These are phyloP conservation scores for Cercospora sp. DNA, from an alignment of 2,329 filamentous ascomycete species.

Conservation along the genomic window DNA sequence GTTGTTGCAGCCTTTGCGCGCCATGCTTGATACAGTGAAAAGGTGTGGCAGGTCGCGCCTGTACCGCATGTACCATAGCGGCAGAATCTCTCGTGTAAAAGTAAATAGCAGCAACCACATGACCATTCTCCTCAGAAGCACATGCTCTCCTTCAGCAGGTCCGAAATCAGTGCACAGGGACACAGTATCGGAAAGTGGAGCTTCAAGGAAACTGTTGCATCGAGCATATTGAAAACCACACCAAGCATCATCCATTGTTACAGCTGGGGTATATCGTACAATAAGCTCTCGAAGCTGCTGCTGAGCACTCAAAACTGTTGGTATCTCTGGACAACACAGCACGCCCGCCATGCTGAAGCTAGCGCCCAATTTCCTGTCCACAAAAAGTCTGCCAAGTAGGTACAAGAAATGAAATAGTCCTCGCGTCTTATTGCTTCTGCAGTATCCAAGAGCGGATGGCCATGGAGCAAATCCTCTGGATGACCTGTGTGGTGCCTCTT, in stretches of 20 bases:
- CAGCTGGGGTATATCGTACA: constrained; percentile 4
- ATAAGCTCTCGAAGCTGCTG: background rate
- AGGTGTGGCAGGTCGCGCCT: background rate
- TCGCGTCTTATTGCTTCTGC: constrained; percentile 32
- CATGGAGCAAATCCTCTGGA: constrained; percentile 52
- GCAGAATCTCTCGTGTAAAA: background rate
- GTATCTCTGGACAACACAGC: background rate
- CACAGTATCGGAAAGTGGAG: background rate
- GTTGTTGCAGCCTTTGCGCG: background rate
- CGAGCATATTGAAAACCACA: background rate
- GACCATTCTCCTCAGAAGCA: background rate
- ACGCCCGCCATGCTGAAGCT: constrained; percentile 2
- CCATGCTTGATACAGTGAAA: background rate
- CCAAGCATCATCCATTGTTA: background rate
- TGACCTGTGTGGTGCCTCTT: constrained; percentile 49
- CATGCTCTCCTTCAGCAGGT: background rate
- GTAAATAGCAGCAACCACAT: background rate
- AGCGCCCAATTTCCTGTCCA: background rate
- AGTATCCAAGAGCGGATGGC: constrained; percentile 47
- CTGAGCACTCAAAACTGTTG: constrained; percentile 2
- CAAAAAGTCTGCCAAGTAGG: constrained; percentile 11
- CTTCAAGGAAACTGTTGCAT: background rate
- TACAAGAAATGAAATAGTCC: background rate
- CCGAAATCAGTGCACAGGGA: background rate
- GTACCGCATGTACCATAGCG: background rate